phyloP scores from a whole-genome alignment of 305 asterid species.

The Caryopteris hybrid region DNA sequence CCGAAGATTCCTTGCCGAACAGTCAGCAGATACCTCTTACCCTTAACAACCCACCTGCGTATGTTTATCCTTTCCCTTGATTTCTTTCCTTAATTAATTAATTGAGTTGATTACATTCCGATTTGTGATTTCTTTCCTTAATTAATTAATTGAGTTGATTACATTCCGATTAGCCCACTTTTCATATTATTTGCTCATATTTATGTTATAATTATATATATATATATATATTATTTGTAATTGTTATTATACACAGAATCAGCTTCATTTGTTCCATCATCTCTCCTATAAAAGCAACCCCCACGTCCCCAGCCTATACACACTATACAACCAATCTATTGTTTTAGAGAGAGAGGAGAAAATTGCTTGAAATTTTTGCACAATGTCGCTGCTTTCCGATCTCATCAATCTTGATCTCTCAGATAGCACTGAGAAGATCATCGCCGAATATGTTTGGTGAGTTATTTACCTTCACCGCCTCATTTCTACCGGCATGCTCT shows the following conservation, averaged over 20 bases:
- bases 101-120: too few species aligned
- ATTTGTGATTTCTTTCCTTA: too few species aligned
- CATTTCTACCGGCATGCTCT: conserved; percentile 7
- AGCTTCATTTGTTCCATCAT: too few species aligned
- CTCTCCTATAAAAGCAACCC: background rate
- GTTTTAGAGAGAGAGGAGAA: background rate
- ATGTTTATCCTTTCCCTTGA: background rate
- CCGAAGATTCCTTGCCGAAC: background rate
- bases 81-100: background rate
- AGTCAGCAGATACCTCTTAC: conserved; percentile 6
- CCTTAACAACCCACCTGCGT: background rate
- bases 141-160: too few species aligned
- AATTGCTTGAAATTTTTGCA: conserved; percentile 7
- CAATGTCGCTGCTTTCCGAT: conserved; percentile 41
- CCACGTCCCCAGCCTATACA: background rate
- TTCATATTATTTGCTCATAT: too few species aligned
- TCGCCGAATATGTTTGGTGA: conserved; percentile 50
- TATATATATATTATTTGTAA: too few species aligned
- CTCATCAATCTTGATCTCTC: conserved; percentile 42
- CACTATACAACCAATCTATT: too few species aligned
- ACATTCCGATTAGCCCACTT: too few species aligned
- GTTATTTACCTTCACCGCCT: background rate
- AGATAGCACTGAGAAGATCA: conserved; percentile 36
- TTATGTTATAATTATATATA: too few species aligned
- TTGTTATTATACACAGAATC: too few species aligned